Base-by-base conservation (phyloP, 2,329 filamentous ascomycete species). In the Penicillium sp. region DNA sequence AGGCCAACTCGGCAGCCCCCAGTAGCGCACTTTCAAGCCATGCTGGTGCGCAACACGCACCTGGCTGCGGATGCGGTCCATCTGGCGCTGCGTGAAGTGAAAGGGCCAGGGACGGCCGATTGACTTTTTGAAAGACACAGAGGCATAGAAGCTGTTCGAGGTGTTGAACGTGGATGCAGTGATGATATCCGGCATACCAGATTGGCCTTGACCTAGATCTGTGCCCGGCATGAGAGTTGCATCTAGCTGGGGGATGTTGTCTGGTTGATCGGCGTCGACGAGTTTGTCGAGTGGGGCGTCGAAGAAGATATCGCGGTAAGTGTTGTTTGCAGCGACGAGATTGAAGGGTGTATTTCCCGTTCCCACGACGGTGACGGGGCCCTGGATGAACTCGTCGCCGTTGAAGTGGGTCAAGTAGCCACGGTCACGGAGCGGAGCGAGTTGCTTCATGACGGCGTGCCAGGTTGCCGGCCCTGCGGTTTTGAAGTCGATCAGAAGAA, bases 81-180 rank as follows among this genome's bases (percentile, higher is more conserved):
- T 68, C 61, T 85, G 82, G 4, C 62, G 55, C 1, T 69, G 54
- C 0, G 77, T 78, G 16, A 85, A 71, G 5, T 71, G 75, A 27
- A 82, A 80, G 31, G 75, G 74, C 80, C 81, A 84, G 8, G 78
- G 73, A 50, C 69, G 71, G 1, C 80, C 83, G 33, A 86, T 75
- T 7, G 78, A 70, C 7, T 70, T 67, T 13, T 70, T 74, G 66
- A 85, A 84, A 5, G 79, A 81, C 9, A 80, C 77, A 5, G 79
- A 82, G 16, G 84, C 83, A 68, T 85, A 86, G 72, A 81, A 84
- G 25, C 81, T 84, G 63, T 84, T 86, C 15, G 76, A 76, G 7
- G 66, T 49, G 62, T 79, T 75, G 72, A 80, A 83, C 0, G 70
- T 70, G 60, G 77, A 74, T 29, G 77, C 72, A 2, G 65, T 66